Conservation (phyloP, 441 rosid species). For the Pelargonium myrrhifolium region DNA sequence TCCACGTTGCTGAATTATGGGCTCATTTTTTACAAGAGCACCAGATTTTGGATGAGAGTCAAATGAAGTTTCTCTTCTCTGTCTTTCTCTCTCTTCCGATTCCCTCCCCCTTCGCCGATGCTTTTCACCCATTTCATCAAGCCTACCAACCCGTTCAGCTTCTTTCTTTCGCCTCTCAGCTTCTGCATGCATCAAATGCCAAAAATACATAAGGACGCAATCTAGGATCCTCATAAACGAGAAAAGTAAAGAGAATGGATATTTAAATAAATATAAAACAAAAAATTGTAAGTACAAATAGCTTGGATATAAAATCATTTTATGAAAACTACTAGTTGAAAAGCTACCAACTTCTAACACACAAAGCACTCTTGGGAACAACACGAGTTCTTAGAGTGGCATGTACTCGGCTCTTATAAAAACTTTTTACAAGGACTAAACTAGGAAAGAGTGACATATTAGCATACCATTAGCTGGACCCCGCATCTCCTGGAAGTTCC, state of each 20-base stretch:
- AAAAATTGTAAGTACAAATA: too few species aligned
- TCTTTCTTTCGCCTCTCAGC: conserved; percentile 71
- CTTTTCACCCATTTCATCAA: conserved; percentile 79
- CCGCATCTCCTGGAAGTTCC: too few species aligned
- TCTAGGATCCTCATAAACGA: too few species aligned
- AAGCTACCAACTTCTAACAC: neutral
- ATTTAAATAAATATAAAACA: too few species aligned
- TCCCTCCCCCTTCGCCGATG: conserved; percentile 82
- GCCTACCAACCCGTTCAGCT: conserved; percentile 71
- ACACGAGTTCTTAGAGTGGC: too few species aligned
- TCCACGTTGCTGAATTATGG: conserved; percentile 44
- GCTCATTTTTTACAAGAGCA: conserved; percentile 53
- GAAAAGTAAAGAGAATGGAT: too few species aligned
- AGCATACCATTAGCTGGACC: too few species aligned
- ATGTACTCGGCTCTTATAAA: too few species aligned
- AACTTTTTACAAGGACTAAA: too few species aligned
- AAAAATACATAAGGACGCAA: neutral
- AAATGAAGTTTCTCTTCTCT: conserved; percentile 45
- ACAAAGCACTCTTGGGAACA: too few species aligned
- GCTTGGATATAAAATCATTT: too few species aligned
- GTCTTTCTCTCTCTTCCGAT: conserved; percentile 65
- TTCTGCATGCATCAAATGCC: conserved; percentile 38
- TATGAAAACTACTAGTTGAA: neutral
- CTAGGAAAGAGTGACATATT: too few species aligned
- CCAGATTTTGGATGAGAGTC: conserved; percentile 20